These are phyloP conservation scores for Schizosaccharomyces cryophilus DNA, from an alignment of 805 yeast genomes.

Conservation along the genomic window DNA sequence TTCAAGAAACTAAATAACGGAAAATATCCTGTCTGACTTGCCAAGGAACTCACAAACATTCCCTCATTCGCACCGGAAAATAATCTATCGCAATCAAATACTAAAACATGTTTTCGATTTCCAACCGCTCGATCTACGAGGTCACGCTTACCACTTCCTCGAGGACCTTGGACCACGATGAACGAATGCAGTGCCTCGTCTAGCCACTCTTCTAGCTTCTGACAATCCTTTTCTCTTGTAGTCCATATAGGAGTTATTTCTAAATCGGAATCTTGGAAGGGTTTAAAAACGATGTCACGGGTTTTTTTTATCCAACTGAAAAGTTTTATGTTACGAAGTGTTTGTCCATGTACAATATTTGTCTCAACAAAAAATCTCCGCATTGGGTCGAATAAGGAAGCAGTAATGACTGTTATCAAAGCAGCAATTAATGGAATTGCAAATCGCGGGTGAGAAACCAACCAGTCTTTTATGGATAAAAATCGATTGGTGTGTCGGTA, in stretches of 20 bases:
- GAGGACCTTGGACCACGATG: slow-evolving; percentile 73
- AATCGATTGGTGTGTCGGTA: slow-evolving; percentile 43
- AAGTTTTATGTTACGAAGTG: slow-evolving; percentile 5
- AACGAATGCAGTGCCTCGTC: slow-evolving; percentile 78
- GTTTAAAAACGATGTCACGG: slow-evolving; percentile 11
- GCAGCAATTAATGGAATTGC: slow-evolving; percentile 64
- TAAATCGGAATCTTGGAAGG: slow-evolving; percentile 5
- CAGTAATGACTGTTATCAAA: slow-evolving; percentile 55
- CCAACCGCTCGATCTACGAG: slow-evolving; percentile 47
- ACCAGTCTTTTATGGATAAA: slow-evolving; percentile 40
- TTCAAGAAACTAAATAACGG: slow-evolving; percentile 89
- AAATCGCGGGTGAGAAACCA: slow-evolving; percentile 56
- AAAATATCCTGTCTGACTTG: slow-evolving; percentile 64
- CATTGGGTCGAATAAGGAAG: slow-evolving; percentile 75
- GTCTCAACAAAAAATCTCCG: slow-evolving; percentile 54
- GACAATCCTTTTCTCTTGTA: slow-evolving; percentile 42
- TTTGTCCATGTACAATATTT: slow-evolving; percentile 29
- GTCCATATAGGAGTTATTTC: slow-evolving; percentile 23
- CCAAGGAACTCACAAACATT: slow-evolving; percentile 37
- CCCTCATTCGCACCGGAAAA: slow-evolving; percentile 53
- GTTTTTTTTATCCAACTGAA: slow-evolving; percentile 1
- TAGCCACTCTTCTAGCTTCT: slow-evolving; percentile 52
- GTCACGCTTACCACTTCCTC: slow-evolving; percentile 82
- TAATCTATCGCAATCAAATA: slow-evolving; percentile 57
- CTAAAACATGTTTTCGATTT: slow-evolving; percentile 31